phyloP scores from a whole-genome alignment of 495 filamentous ascomycete species.

The Rostrohypoxylon terebratum region DNA sequence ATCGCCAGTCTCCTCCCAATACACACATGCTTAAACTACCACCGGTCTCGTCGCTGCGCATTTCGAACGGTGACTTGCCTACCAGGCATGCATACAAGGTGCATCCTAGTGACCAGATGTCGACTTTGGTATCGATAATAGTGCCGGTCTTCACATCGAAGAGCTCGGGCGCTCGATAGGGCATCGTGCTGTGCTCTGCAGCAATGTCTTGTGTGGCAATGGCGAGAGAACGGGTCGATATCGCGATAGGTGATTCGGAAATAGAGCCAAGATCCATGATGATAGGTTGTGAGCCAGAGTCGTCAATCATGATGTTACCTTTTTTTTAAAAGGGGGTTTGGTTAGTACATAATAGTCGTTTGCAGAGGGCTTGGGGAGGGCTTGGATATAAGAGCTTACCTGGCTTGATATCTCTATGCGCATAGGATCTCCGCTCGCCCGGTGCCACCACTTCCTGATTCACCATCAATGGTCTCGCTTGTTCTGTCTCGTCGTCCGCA shows the following conservation, averaged over 20 bases:
- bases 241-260: conserved; percentile 87
- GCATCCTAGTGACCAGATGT: conserved; percentile 97
- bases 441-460: conserved; percentile 79
- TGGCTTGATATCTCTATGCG: conserved; percentile 97
- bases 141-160: conserved; percentile 97
- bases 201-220: conserved; percentile 92
- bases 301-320: conserved; percentile 97
- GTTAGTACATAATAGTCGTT: conserved; percentile 25
- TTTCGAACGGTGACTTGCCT: conserved; percentile 96
- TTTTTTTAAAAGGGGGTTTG: conserved; percentile 48
- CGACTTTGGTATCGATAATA: conserved; percentile 94
- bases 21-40: conserved; percentile 93
- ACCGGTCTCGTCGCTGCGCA: conserved; percentile 93
- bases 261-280: conserved; percentile 99
- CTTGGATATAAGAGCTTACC: no score
- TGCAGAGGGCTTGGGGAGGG: neutral
- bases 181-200: conserved; percentile 97
- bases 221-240: conserved; percentile 91
- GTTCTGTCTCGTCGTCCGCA: conserved; percentile 75
- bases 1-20: conserved; percentile 90
- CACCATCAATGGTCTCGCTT: conserved; percentile 85
- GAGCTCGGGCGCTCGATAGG: conserved; percentile 95
- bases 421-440: conserved; percentile 82
- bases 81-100: conserved; percentile 96
- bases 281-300: conserved; percentile 86